These are phyloP conservation scores for Fomes fomentarius DNA, from an alignment of 1,284 basidiomycete genomes.

Conservation along the genomic window DNA sequence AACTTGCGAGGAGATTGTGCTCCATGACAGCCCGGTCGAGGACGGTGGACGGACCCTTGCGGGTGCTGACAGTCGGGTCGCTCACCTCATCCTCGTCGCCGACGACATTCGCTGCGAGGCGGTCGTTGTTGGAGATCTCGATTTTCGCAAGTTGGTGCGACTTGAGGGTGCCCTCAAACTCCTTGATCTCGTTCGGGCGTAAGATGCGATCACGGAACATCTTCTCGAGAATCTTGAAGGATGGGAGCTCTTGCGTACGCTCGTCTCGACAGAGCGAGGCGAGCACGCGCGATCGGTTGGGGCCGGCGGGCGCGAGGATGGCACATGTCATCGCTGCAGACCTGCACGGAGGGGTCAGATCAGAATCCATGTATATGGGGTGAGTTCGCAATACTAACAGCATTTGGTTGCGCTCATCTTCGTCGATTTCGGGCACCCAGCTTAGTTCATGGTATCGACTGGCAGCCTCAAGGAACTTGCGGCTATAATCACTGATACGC, in stretches of 20 bases:
- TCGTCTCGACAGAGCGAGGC: slow-evolving; percentile 95
- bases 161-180: slow-evolving; percentile 87
- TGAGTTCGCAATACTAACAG: slow-evolving; percentile 55
- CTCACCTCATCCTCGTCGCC: slow-evolving; percentile 51
- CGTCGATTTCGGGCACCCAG: slow-evolving; percentile 86
- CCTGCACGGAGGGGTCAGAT: slow-evolving; percentile 43
- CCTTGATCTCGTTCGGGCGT: slow-evolving; percentile 84
- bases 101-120: slow-evolving; percentile 65
- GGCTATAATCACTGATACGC: slow-evolving; percentile 88
- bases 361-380: background rate
- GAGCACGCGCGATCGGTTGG: slow-evolving; percentile 90
- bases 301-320: slow-evolving; percentile 96
- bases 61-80: slow-evolving; percentile 63
- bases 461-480: slow-evolving; percentile 95
- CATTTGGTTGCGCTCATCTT: slow-evolving; percentile 86
- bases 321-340: slow-evolving; percentile 93
- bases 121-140: slow-evolving; percentile 78
- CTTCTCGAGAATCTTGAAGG: slow-evolving; percentile 91
- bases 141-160: slow-evolving; percentile 94
- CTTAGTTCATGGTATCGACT: slow-evolving; percentile 93
- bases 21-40: slow-evolving; percentile 97
- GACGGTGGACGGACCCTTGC: slow-evolving; percentile 91
- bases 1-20: slow-evolving; percentile 95
- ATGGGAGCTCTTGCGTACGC: slow-evolving; percentile 77
- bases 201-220: slow-evolving; percentile 99